Conservation (phyloP, 2,329 filamentous ascomycete genomes). For the Pseudogymnoascus sp. region DNA sequence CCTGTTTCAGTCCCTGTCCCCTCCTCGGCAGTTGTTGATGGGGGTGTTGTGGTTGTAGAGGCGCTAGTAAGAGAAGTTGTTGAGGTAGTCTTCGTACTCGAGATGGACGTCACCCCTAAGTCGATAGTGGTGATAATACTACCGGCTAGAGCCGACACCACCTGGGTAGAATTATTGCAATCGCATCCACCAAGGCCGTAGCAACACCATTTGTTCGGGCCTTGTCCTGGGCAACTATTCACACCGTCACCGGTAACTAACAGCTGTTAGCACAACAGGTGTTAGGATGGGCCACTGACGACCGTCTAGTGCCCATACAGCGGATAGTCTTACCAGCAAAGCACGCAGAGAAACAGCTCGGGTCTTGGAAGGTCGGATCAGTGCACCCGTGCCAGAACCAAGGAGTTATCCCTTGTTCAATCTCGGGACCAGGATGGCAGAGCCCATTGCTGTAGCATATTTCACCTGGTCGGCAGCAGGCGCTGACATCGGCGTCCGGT, state of each 20-base stretch:
- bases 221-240: neutral
- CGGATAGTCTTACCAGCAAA: neutral
- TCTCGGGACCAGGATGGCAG: neutral
- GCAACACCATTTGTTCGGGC: neutral
- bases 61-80: neutral
- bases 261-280: neutral
- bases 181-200: neutral
- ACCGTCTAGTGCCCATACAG: neutral
- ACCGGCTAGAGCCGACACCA: neutral
- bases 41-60: neutral
- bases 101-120: neutral
- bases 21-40: neutral
- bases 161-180: neutral
- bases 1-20: neutral
- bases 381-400: neutral
- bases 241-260: neutral
- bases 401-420: neutral
- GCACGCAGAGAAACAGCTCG: neutral
- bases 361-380: neutral
- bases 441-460: slow-evolving; percentile 1
- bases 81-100: neutral
- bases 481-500: neutral
- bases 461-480: neutral
- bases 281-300: neutral
- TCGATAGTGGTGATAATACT: neutral